Base-by-base conservation (phyloP, 768 basidiomycete species). In the Kwoniella bestiolae region DNA sequence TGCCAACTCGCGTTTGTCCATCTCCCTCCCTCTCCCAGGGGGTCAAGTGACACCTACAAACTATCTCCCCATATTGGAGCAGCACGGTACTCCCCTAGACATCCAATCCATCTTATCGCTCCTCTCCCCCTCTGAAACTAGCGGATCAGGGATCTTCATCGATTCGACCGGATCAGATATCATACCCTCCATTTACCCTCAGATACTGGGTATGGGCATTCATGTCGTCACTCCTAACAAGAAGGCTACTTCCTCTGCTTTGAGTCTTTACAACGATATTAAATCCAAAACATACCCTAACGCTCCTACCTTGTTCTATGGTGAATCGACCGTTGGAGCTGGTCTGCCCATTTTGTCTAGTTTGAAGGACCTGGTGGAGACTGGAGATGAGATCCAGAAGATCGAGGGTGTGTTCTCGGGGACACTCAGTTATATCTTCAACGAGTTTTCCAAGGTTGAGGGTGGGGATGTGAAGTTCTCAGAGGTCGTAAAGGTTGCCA, bases 351-450 rank as follows among this genome's bases (percentile, higher is more conserved):
- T 98, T 72, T 86, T 99, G 41, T 88, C 88, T 38, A 94, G 95
- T 8, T 82, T 99, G 72, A 94, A 92, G 78, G 96, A 98, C 78
- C 82, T 99, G 63, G 87, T 98, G 6, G 86, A 86, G 35, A 96
- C 94, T 9, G 96, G 95, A 2, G 96, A 99, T 79, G 90, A 91
- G 89, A 84, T 95, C 67, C 83, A 85, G 74, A 95, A 92, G 84
- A 91, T 98, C 70, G 96, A 99, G 81, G 96, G 96, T 41, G 96
- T 98, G 23, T 92, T 99, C 81, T 94, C 91, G 4, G 96, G 96
- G 8, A 99, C 96, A 2, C 87, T 99, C 85, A 92, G 90, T 79
- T 99, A 98, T 83, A 98, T 99, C 83, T 99, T 99, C 86, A 98
- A 98, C 83, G 88, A 93, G 68, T 92, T 94, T 83, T 89, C 91